Evolutionary conservation across 2,329 filamentous ascomycete species (phyloP).

Genomic region (Microdochium bolleyi): DNA sequence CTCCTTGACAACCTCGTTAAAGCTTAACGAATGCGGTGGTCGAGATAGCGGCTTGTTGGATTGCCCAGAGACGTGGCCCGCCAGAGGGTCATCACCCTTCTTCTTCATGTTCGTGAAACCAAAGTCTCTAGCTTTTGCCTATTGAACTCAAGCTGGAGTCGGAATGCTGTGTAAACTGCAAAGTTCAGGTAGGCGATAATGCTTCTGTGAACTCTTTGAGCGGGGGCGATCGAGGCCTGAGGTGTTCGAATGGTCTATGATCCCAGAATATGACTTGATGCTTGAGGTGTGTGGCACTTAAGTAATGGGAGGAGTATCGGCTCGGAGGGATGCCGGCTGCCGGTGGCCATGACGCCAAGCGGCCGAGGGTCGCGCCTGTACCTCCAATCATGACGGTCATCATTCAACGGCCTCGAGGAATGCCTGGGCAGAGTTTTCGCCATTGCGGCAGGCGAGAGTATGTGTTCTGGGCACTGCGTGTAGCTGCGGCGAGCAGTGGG

Average conservation of each 20-base stretch:
- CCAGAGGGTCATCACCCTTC: neutral
- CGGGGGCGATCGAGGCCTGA: neutral
- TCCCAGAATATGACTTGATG: neutral
- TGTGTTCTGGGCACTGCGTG: neutral
- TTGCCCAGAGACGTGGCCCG: slow-evolving; percentile 4
- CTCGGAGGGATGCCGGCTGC: neutral
- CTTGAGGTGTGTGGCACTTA: neutral
- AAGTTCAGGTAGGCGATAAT: neutral
- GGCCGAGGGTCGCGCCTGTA: neutral
- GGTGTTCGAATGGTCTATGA: neutral
- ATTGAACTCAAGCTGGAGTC: neutral
- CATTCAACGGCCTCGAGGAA: neutral
- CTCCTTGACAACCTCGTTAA: slow-evolving; percentile 38
- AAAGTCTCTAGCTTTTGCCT: neutral
- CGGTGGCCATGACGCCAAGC: neutral
- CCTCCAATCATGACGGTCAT: neutral
- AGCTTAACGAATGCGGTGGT: slow-evolving; percentile 47
- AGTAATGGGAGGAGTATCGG: neutral
- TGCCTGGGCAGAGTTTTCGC: neutral
- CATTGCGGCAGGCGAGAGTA: neutral
- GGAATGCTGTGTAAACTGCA: neutral
- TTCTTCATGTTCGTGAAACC: neutral
- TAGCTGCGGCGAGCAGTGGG: neutral
- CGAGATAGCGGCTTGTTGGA: slow-evolving; percentile 33
- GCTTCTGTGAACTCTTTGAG: neutral